These are phyloP conservation scores for Stephanodiscus minutulus DNA, from an alignment of 108 stramenopile species.

Conservation along the genomic window DNA sequence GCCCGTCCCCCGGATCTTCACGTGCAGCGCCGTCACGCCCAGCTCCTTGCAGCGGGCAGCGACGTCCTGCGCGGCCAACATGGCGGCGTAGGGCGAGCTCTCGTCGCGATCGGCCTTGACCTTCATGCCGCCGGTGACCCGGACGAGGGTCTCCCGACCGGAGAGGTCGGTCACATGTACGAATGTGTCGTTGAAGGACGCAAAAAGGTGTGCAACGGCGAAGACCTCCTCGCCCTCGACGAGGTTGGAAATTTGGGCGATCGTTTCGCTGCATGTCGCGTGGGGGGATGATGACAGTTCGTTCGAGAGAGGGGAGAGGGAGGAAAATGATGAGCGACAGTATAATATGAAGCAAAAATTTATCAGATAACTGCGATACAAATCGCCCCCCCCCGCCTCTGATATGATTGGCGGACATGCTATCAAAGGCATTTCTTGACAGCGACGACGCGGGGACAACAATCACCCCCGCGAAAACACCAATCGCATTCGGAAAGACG, in stretches of 20 bases:
- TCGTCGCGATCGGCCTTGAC: constrained; percentile 99
- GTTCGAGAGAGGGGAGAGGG: not conserved
- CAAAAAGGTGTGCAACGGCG: constrained; percentile 99
- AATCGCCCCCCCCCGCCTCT: too few relatives aligned
- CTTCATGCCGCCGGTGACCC: constrained; percentile 99
- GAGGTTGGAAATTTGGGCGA: constrained; percentile 52
- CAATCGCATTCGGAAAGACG: too few relatives aligned
- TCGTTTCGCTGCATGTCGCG: not conserved
- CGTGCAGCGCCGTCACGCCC: constrained; percentile 99
- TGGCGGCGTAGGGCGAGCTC: constrained; percentile 99
- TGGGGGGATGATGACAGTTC: not conserved
- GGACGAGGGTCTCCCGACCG: constrained; percentile 98
- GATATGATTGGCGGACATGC: too few relatives aligned
- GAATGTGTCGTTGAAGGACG: constrained; percentile 99
- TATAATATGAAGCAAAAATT: too few relatives aligned
- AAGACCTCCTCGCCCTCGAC: constrained; percentile 98
- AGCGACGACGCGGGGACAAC: too few relatives aligned
- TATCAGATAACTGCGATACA: too few relatives aligned
- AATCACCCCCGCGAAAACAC: too few relatives aligned
- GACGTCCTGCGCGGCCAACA: constrained; percentile 99
- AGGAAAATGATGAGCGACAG: too few relatives aligned
- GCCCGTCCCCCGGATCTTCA: constrained; percentile 99
- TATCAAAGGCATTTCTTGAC: too few relatives aligned
- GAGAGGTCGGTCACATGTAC: constrained; percentile 99
- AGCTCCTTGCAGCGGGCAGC: constrained; percentile 95